A percentile compares a stretch with the other conserved stretches of the same genome.
Evolutionary conservation across 192 early-diverging fungal genomes (phyloP).

Genomic region (Phlyctochytrium planicorne): DNA sequence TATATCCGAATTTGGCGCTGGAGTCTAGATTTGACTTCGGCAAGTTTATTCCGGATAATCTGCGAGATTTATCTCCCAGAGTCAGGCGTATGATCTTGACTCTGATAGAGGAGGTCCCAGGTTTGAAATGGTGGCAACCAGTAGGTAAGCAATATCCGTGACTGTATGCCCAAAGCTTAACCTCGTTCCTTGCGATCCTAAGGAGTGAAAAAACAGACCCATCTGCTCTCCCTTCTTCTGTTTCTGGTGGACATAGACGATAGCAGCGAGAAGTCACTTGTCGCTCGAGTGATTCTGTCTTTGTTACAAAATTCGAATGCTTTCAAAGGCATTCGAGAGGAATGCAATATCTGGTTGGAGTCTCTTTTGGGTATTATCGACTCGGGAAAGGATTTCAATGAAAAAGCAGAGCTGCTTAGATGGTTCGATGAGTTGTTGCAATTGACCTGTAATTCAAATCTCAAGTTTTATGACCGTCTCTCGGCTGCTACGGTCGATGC

Average conservation of each 20-base stretch:
- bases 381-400: too few species aligned
- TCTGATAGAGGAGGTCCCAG: constrained; percentile 54
- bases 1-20: constrained; percentile 60
- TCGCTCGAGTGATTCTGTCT: constrained; percentile 36
- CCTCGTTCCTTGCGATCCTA: not conserved
- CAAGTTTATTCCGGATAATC: constrained; percentile 68
- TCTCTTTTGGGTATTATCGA: too few species aligned
- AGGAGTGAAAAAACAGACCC: constrained; percentile 19
- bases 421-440: too few species aligned
- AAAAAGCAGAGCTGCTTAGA: too few species aligned
- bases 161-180: not conserved
- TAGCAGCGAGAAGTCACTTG: not conserved
- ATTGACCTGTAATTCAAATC: too few species aligned
- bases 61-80: constrained; percentile 49
- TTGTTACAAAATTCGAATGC: constrained; percentile 55
- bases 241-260: constrained; percentile 3
- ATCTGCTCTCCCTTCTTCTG: constrained; percentile 19
- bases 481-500: too few species aligned
- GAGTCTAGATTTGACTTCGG: constrained; percentile 73
- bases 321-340: constrained; percentile 57
- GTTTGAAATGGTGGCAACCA: constrained; percentile 73
- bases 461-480: too few species aligned
- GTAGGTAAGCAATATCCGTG: constrained; percentile 30
- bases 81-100: constrained; percentile 62
- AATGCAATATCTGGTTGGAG: constrained; percentile 59